Percentiles rank a stretch among this genome's conserved stretches.
Conservation (phyloP, 805 yeast species). For the Blastobotrys attinorum region DNA sequence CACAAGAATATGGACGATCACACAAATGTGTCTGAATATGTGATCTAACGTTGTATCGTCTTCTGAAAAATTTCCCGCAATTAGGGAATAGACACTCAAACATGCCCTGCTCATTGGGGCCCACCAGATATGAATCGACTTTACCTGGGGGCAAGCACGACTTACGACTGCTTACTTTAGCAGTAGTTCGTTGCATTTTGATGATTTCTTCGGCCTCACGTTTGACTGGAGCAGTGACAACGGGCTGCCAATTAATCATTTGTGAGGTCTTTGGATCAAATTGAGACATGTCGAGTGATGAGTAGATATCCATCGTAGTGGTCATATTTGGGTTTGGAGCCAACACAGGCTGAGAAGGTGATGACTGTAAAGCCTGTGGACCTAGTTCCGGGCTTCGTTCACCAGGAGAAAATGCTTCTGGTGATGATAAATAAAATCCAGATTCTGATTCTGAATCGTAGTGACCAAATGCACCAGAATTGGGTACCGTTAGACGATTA, state of each 20-base stretch:
- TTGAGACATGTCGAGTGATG: slow-evolving; percentile 16
- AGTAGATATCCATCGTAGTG: slow-evolving; percentile 15
- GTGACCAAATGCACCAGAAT: background rate
- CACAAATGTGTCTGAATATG: slow-evolving; percentile 95
- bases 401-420: slow-evolving; percentile 2
- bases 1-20: slow-evolving; percentile 87
- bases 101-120: slow-evolving; percentile 64
- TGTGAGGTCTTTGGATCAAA: slow-evolving; percentile 23
- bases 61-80: slow-evolving; percentile 77
- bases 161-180: slow-evolving; percentile 29
- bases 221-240: slow-evolving; percentile 28
- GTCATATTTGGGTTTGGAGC: background rate
- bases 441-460: slow-evolving; percentile 3
- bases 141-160: slow-evolving; percentile 85
- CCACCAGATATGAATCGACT: slow-evolving; percentile 72
- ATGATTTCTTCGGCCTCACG: slow-evolving; percentile 27
- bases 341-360: background rate
- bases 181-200: slow-evolving; percentile 27
- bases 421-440: background rate
- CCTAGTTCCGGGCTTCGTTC: background rate
- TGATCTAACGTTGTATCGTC: slow-evolving; percentile 87
- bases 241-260: slow-evolving; percentile 32
- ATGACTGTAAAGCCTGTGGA: background rate
- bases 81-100: slow-evolving; percentile 67
- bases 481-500: background rate